Percentiles rank a stretch among this genome's conserved stretches.
Conservation (phyloP, 2,329 filamentous ascomycete species). For the Lecanicillium sp. region DNA sequence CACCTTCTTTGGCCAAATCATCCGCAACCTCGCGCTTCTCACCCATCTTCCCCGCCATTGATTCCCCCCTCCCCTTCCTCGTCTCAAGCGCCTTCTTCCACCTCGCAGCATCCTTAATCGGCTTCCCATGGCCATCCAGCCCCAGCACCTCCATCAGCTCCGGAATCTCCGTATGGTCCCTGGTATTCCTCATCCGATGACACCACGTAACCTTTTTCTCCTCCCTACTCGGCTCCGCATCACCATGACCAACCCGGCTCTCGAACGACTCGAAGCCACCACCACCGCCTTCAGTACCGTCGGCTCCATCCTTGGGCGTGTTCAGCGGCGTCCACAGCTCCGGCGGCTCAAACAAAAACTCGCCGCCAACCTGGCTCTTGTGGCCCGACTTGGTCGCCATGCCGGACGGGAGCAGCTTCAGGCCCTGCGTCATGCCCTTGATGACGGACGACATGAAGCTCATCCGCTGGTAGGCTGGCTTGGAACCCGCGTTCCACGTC, state of each 20-base stretch:
- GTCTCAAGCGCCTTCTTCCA: constrained; percentile 37
- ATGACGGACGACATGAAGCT: constrained; percentile 41
- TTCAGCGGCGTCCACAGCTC: constrained; percentile 34
- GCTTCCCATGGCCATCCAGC: constrained; percentile 33
- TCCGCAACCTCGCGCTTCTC: constrained; percentile 25
- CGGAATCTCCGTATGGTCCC: constrained; percentile 67
- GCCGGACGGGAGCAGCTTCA: constrained; percentile 49
- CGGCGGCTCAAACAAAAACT: constrained; percentile 64
- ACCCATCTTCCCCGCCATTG: constrained; percentile 41
- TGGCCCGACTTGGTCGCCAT: constrained; percentile 57
- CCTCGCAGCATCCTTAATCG: constrained; percentile 30
- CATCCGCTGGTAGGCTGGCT: constrained; percentile 57
- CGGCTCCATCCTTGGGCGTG: constrained; percentile 33
- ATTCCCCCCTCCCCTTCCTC: constrained; percentile 46
- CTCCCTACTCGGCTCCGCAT: constrained; percentile 25
- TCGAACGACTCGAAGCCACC: constrained; percentile 12
- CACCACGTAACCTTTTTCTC: constrained; percentile 67
- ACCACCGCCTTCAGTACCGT: constrained; percentile 11
- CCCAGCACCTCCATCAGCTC: constrained; percentile 58
- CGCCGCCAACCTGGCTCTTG: constrained; percentile 62
- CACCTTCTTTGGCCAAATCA: background rate
- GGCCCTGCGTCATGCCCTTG: constrained; percentile 47
- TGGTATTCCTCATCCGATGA: constrained; percentile 70
- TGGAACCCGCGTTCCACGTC: constrained; percentile 49
- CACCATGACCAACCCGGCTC: constrained; percentile 6